Evolutionary conservation across 345 rosid genomes (phyloP).

Genomic region (Lepidium didymum): DNA sequence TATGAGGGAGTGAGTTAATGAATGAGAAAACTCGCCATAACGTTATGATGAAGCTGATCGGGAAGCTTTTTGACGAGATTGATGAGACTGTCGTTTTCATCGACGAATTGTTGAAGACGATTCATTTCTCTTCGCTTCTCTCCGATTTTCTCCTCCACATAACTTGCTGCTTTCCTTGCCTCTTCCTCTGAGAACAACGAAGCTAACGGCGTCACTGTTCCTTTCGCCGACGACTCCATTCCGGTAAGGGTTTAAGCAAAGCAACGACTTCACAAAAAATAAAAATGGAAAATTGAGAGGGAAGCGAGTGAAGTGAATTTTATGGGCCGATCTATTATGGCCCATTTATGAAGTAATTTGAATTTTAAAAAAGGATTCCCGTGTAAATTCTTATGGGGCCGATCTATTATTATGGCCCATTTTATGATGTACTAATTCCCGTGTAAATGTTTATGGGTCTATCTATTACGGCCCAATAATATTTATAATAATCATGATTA

Average conservation of each 20-base stretch:
- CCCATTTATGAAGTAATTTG: background rate
- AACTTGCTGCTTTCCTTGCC: conserved; percentile 58
- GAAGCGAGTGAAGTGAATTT: background rate
- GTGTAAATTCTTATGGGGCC: background rate
- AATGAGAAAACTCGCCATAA: conserved; percentile 46
- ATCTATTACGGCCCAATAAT: too few relatives aligned
- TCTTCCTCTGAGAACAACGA: conserved; percentile 61
- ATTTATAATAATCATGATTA: background rate
- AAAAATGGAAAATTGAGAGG: conserved; percentile 11
- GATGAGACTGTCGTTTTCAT: conserved; percentile 57
- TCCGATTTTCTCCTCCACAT: conserved; percentile 50
- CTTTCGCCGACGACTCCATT: conserved; percentile 37
- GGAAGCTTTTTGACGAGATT: conserved; percentile 65
- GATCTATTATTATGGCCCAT: too few relatives aligned
- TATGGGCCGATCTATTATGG: conserved; percentile 4
- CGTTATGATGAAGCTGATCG: conserved; percentile 69
- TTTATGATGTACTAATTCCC: too few relatives aligned
- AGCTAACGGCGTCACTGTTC: conserved; percentile 60
- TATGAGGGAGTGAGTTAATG: background rate
- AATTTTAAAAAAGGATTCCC: background rate
- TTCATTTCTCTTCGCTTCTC: conserved; percentile 56
- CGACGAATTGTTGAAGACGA: conserved; percentile 42
- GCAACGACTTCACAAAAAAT: background rate
- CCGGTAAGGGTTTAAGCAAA: conserved; percentile 23
- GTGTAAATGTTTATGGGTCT: too few relatives aligned